Conservation (phyloP, 2,329 filamentous ascomycete genomes). For the Colletotrichum australisinense region DNA sequence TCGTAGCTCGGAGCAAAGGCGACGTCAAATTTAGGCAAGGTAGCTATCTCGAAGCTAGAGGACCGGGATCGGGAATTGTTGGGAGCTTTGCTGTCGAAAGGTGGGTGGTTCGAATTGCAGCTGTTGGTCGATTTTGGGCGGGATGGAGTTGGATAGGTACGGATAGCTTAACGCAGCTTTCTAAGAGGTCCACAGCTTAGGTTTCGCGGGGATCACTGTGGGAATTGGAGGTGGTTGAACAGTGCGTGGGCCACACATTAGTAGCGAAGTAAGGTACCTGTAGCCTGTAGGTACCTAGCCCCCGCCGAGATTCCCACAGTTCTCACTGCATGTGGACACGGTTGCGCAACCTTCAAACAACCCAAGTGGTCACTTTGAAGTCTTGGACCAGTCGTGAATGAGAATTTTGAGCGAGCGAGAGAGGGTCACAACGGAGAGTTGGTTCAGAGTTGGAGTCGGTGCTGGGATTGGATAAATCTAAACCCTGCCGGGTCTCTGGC, state of each 20-base stretch:
- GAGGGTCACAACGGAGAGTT: background rate
- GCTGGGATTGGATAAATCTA: conserved; percentile 3
- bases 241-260: background rate
- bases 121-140: background rate
- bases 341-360: conserved; percentile 17
- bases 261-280: too few species aligned
- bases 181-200: background rate
- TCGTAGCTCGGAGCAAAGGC: conserved; percentile 21
- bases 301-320: background rate
- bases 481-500: background rate
- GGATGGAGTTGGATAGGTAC: background rate
- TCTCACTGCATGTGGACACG: conserved; percentile 23
- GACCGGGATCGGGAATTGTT: conserved; percentile 7
- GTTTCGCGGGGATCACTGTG: conserved; percentile 14
- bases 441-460: background rate
- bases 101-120: background rate
- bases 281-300: background rate
- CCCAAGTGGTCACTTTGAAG: background rate
- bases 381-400: background rate
- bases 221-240: conserved; percentile 2
- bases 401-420: background rate
- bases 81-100: background rate
- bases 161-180: background rate
- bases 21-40: background rate
- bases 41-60: background rate